Base-by-base conservation (phyloP, 2,329 filamentous ascomycete species). In the Rasamsonia emersonii region DNA sequence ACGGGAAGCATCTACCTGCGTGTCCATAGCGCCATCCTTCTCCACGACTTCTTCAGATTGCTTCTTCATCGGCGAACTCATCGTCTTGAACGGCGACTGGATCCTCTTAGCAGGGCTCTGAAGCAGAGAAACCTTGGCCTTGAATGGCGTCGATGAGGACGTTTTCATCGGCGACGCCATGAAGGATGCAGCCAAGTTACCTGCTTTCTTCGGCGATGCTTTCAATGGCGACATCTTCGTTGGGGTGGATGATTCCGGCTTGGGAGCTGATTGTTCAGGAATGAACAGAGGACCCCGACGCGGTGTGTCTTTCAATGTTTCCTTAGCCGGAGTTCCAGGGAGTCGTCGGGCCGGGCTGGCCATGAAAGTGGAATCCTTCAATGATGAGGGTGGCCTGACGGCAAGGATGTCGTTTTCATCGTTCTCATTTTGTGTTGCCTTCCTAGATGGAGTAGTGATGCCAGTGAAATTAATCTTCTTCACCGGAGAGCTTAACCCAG, bases 51-150 rank as follows among this genome's bases (percentile, higher is more conserved):
- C 9, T 9, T 30, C 24, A 15, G 16, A 20, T 5, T 37, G 30
- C 26, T 40, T 47, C 9, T 34, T 34, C 2, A 40, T 39, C 8
- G 44, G 6, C 7, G 13, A 11, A 2, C 8, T 13, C 16, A 34
- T 13, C 16, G 27, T 34, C 30, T 62, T 65, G 32, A 58, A 56
- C 0, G 62, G 58, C 4, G 61, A 60, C 6, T 48, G 45, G 15
- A 61, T 50, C 28, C 60, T 58, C 37, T 62, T 62, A 2, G 64
- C 62, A 5, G 65, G 64, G 29, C 60, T 65, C 39, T 61, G 54
- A 10, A 67, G 47, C 5, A 65, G 40, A 8, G 58, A 61, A 8
- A 44, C 33, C 32, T 53, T 42, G 15, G 45, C 44, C 28, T 58
- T 61, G 8, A 59, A 49, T 2, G 57, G 56, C 1, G 59, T 53